Conservation (phyloP, 169 alveolate species). For the Plasmodium malariae region DNA sequence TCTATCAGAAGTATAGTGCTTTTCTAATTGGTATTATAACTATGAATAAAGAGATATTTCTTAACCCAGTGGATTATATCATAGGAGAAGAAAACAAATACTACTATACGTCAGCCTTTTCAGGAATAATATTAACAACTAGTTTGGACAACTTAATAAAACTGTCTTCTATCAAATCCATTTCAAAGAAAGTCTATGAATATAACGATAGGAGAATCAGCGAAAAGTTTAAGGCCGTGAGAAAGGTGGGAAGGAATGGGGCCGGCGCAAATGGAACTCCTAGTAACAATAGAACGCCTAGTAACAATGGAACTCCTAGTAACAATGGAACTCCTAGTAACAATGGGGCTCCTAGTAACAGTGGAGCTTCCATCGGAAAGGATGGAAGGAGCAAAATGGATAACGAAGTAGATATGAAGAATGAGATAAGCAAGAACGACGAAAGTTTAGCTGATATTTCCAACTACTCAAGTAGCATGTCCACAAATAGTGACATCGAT, state of each 20-base stretch:
- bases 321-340: not conserved
- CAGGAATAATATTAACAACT: conserved; percentile 82
- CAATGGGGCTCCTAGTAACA: not conserved
- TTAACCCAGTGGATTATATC: conserved; percentile 82
- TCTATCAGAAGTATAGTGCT: conserved; percentile 80
- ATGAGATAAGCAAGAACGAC: too few relatives aligned
- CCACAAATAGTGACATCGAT: not conserved
- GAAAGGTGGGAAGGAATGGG: not conserved
- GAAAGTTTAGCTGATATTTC: too few relatives aligned
- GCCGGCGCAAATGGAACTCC: not conserved
- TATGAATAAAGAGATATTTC: conserved; percentile 74
- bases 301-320: conserved; percentile 34
- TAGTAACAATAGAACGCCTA: conserved; percentile 15
- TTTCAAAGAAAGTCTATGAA: conserved; percentile 73
- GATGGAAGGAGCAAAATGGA: not conserved
- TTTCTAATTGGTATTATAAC: conserved; percentile 85
- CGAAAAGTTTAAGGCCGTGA: not conserved
- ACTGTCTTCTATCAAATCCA: conserved; percentile 76
- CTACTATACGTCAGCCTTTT: conserved; percentile 51
- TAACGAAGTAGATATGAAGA: not conserved
- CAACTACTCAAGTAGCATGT: too few relatives aligned
- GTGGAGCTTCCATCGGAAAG: not conserved
- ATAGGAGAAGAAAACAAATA: conserved; percentile 80
- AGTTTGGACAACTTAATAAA: conserved; percentile 79
- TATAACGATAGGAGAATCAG: conserved; percentile 49